Evolutionary conservation across 2,329 filamentous ascomycete species (phyloP), one percentile per base, ranked within the genome.

Genomic region (Apiospora rasikravindrae): DNA sequence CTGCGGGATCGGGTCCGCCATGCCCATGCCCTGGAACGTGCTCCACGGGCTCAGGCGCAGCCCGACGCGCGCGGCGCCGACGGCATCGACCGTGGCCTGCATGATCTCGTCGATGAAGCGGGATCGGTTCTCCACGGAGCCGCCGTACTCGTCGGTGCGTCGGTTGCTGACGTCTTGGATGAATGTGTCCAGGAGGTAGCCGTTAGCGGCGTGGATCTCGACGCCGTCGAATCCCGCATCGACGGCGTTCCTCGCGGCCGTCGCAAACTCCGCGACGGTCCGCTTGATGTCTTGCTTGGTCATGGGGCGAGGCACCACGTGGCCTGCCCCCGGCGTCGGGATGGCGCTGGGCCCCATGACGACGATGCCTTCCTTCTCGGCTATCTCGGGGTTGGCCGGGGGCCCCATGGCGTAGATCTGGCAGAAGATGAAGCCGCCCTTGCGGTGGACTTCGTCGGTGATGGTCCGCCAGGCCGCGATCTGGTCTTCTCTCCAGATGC

Each of bases 381-480:
- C 75, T 5, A 77, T 40, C 1, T 77, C 76, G 0, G 74, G 69
- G 42, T 83, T 79, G 0, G 87, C 88, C 2, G 86, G 85, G 5
- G 91, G 87, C 6, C 92, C 91, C 7, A 89, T 82, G 0, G 86
- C 86, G 85, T 89, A 92, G 0, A 93, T 82, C 77, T 93, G 92
- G 2, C 86, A 79, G 80, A 85, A 92, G 69, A 93, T 89, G 77
- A 84, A 87, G 47, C 84, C 84, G 40, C 87, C 87, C 76, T 89
- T 88, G 45, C 82, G 82, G 79, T 92, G 90, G 2, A 91, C 89
- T 0, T 85, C 86, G 70, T 88, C 85, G 1, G 87, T 89, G 70
- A 91, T 81, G 64, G 84, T 80, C 72, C 85, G 87, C 89, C 89
- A 91, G 0, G 82, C 86, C 2, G 82, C 82, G 70, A 89, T 82